These are phyloP conservation scores for Hansenula lynferdii DNA, from an alignment of 1,139 yeast species.

Conservation along the genomic window DNA sequence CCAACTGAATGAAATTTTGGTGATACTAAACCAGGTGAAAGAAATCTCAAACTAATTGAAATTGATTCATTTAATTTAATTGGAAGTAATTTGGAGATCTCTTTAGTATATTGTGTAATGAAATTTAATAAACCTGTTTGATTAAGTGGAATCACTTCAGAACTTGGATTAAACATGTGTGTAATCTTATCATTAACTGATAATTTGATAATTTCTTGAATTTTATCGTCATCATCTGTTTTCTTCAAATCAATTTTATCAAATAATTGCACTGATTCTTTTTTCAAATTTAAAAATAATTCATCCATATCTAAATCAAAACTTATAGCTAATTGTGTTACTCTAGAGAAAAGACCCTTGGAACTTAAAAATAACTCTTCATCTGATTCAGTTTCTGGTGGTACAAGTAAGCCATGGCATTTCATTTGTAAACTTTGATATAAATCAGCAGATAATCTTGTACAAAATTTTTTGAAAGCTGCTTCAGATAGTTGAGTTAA, in stretches of 20 bases:
- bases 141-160: conserved; percentile 26
- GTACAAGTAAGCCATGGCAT: conserved; percentile 6
- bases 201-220: conserved; percentile 32
- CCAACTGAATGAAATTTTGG: conserved; percentile 24
- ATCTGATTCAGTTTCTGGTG: conserved; percentile 4
- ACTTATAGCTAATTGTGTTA: conserved; percentile 51
- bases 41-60: conserved; percentile 27
- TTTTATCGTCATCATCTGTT: conserved; percentile 24
- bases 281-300: conserved; percentile 32
- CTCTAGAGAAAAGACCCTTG: conserved; percentile 26
- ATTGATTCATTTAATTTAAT: conserved; percentile 22
- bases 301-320: conserved; percentile 55
- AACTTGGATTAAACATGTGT: conserved; percentile 20
- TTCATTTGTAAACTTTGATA: conserved; percentile 13
- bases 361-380: conserved; percentile 8
- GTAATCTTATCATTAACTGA: conserved; percentile 31
- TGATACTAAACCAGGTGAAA: conserved; percentile 31
- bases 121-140: conserved; percentile 28
- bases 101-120: conserved; percentile 24
- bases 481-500: conserved; percentile 42
- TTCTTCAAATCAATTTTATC: conserved; percentile 14
- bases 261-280: conserved; percentile 25
- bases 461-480: conserved; percentile 25
- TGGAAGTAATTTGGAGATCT: conserved; percentile 12
- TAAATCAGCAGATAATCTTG: conserved; percentile 25